These are phyloP conservation scores for Pinus tabuliformis DNA, from an alignment of 75 land plant species.

Conservation along the genomic window DNA sequence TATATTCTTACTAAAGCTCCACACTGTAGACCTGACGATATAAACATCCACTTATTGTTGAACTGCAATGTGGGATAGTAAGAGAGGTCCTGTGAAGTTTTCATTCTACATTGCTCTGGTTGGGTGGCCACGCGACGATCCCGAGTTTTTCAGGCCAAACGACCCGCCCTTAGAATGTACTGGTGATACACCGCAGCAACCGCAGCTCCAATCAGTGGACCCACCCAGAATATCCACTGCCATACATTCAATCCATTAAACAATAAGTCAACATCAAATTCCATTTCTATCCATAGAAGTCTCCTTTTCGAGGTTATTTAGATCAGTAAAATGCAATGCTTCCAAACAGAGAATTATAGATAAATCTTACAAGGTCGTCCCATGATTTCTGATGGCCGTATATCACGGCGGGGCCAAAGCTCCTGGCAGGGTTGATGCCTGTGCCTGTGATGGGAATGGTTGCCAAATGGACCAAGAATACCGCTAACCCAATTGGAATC, in stretches of 20 bases:
- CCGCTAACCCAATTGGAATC: slow-evolving; percentile 61
- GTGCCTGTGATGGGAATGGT: slow-evolving; percentile 59
- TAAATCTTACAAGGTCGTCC: not conserved
- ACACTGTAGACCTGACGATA: too few relatives aligned
- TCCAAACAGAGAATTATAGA: not conserved
- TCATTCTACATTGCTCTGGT: too few relatives aligned
- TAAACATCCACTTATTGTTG: too few relatives aligned
- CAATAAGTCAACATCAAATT: not conserved
- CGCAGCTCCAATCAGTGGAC: slow-evolving; percentile 44
- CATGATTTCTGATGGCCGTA: slow-evolving; percentile 17
- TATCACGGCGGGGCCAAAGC: slow-evolving; percentile 50
- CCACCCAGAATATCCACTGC: slow-evolving; percentile 69
- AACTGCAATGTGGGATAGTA: too few relatives aligned
- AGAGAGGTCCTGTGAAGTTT: too few relatives aligned
- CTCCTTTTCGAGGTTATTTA: too few relatives aligned
- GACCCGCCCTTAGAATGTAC: slow-evolving; percentile 12
- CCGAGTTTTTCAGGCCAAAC: slow-evolving; percentile 1
- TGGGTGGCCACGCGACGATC: not conserved
- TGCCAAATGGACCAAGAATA: slow-evolving; percentile 50
- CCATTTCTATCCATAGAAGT: not conserved
- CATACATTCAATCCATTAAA: not conserved
- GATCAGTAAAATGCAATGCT: too few relatives aligned
- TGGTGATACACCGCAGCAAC: slow-evolving; percentile 51
- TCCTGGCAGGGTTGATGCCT: slow-evolving; percentile 53
- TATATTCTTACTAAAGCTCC: too few relatives aligned